Percentiles rank a stretch among this genome's conserved stretches.
Conservation (phyloP, 2,329 filamentous ascomycete species). For the Apiospora rasikravindrae region DNA sequence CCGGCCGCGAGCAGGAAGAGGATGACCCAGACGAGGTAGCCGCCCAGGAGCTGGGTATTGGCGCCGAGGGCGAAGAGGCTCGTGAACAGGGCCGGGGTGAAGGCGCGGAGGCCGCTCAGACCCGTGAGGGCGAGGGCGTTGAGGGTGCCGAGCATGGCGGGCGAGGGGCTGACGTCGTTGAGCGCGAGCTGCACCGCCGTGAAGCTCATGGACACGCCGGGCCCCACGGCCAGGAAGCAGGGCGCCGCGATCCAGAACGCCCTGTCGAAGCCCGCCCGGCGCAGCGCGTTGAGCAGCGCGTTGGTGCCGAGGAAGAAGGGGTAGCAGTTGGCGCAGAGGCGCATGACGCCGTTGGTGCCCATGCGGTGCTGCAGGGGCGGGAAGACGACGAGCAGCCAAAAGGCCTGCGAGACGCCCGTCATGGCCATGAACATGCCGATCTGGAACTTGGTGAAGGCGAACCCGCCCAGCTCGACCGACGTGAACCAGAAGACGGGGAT, state of each 20-base stretch:
- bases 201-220: constrained; percentile 71
- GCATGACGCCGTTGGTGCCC: constrained; percentile 70
- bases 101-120: constrained; percentile 64
- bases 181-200: constrained; percentile 75
- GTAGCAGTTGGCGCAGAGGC: constrained; percentile 61
- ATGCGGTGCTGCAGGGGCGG: constrained; percentile 68
- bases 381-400: constrained; percentile 75
- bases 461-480: constrained; percentile 64
- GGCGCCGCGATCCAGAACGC: constrained; percentile 64
- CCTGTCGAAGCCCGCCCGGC: constrained; percentile 48
- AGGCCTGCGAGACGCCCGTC: constrained; percentile 68
- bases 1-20: constrained; percentile 47
- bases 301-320: constrained; percentile 65
- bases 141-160: constrained; percentile 69
- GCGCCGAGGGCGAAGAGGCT: constrained; percentile 73
- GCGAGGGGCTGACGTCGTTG: constrained; percentile 74
- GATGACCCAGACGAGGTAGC: constrained; percentile 71
- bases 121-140: constrained; percentile 72
- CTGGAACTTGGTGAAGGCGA: constrained; percentile 63
- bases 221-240: constrained; percentile 56
- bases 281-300: constrained; percentile 62
- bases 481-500: constrained; percentile 73
- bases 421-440: constrained; percentile 72
- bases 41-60: constrained; percentile 62
- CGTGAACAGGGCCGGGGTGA: constrained; percentile 69